These are phyloP conservation scores for Suhomyces emberorum DNA, from an alignment of 805 yeast species.

Conservation along the genomic window DNA sequence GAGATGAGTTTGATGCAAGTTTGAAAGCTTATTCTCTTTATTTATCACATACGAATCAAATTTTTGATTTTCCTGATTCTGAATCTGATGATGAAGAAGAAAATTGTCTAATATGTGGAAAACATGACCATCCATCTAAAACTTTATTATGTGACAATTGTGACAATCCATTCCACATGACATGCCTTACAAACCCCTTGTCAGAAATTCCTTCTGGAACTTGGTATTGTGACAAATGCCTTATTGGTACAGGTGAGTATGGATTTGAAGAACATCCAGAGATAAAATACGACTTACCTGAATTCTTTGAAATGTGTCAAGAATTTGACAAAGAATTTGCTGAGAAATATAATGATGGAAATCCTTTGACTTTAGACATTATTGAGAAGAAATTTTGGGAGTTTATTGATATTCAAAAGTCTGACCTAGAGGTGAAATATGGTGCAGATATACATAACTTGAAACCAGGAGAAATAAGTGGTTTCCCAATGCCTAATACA, in stretches of 20 bases:
- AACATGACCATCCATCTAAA: constrained; percentile 40
- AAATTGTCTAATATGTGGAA: constrained; percentile 49
- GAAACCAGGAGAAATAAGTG: constrained; percentile 63
- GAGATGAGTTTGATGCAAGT: constrained; percentile 21
- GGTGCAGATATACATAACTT: constrained; percentile 83
- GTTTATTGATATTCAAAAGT: constrained; percentile 35
- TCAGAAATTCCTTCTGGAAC: constrained; percentile 49
- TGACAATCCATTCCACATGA: constrained; percentile 61
- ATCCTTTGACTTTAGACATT: constrained; percentile 37
- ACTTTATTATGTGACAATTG: constrained; percentile 74
- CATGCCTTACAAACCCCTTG: constrained; percentile 62
- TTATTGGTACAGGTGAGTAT: constrained; percentile 83
- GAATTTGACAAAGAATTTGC: constrained; percentile 46
- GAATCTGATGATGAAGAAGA: constrained; percentile 27
- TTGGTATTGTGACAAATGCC: constrained; percentile 83
- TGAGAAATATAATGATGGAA: constrained; percentile 23
- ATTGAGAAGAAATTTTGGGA: constrained; percentile 72
- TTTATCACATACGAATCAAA: constrained; percentile 21
- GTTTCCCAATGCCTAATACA: constrained; percentile 55
- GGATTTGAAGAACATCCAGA: constrained; percentile 74
- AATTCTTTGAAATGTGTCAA: constrained; percentile 57
- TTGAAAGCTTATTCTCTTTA: constrained; percentile 33
- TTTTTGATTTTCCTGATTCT: constrained; percentile 29
- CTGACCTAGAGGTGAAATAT: constrained; percentile 61
- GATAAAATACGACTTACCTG: constrained; percentile 50